Conservation (phyloP, 768 basidiomycete genomes). For the Collybia mongolica region DNA sequence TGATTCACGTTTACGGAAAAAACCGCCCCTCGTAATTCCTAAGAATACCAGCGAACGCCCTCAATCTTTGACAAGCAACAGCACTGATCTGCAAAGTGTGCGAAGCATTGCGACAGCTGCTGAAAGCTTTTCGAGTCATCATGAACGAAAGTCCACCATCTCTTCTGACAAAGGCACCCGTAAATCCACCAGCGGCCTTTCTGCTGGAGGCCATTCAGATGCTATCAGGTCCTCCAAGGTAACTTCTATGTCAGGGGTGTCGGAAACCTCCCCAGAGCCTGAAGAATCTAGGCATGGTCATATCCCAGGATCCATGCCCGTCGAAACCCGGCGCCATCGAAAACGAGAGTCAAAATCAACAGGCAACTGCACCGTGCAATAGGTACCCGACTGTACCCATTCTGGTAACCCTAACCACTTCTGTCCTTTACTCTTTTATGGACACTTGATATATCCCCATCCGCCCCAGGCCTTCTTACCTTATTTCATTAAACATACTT, state of each 20-base stretch:
- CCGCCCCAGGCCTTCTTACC: slow-evolving; percentile 4
- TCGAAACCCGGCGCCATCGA: slow-evolving; percentile 25
- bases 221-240: slow-evolving; percentile 29
- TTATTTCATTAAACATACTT: slow-evolving; percentile 13
- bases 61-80: slow-evolving; percentile 53
- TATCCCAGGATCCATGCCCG: slow-evolving; percentile 32
- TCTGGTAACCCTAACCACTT: not conserved
- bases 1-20: slow-evolving; percentile 9
- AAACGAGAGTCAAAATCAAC: slow-evolving; percentile 34
- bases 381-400: slow-evolving; percentile 5
- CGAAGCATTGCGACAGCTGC: slow-evolving; percentile 41
- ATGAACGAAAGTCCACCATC: slow-evolving; percentile 9
- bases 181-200: slow-evolving; percentile 8
- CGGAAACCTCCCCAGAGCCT: slow-evolving; percentile 29
- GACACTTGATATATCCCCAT: slow-evolving; percentile 3
- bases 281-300: slow-evolving; percentile 15
- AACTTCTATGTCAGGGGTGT: slow-evolving; percentile 14
- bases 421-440: slow-evolving; percentile 3
- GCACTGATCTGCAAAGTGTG: slow-evolving; percentile 49
- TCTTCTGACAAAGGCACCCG: slow-evolving; percentile 10
- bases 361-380: slow-evolving; percentile 43
- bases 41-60: slow-evolving; percentile 37
- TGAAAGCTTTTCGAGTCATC: slow-evolving; percentile 27
- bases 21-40: slow-evolving; percentile 1
- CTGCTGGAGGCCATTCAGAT: slow-evolving; percentile 7